phyloP scores from a whole-genome alignment of 164 flowering plant genomes.

The Vitis rotundifolia region DNA sequence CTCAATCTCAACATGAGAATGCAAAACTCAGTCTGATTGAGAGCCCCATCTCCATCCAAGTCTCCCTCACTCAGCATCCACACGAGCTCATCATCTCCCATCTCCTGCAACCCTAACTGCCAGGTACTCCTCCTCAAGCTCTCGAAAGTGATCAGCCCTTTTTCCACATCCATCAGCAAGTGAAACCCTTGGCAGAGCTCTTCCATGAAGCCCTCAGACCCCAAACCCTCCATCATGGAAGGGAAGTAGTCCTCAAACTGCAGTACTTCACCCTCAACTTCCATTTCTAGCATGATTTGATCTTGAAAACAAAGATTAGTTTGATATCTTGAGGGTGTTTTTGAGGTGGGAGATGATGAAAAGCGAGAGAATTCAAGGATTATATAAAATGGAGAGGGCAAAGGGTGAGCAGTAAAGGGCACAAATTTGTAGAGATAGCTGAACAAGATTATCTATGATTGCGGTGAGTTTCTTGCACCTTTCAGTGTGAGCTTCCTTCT shows the following conservation, averaged over 20 bases:
- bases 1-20: slow-evolving; percentile 62
- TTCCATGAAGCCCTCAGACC: slow-evolving; percentile 30
- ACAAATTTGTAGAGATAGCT: too few relatives aligned
- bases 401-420: too few relatives aligned
- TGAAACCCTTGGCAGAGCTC: slow-evolving; percentile 44
- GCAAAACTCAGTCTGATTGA: slow-evolving; percentile 61
- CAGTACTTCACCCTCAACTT: too few relatives aligned
- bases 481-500: too few relatives aligned
- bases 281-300: too few relatives aligned
- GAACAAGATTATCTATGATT: too few relatives aligned
- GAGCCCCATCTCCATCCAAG: slow-evolving; percentile 55
- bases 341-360: too few relatives aligned
- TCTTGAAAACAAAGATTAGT: too few relatives aligned
- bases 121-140: slow-evolving; percentile 46
- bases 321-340: too few relatives aligned
- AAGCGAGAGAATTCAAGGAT: too few relatives aligned
- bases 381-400: too few relatives aligned
- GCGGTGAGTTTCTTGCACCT: too few relatives aligned
- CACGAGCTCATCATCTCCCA: slow-evolving; percentile 37
- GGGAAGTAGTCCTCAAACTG: slow-evolving; percentile 43
- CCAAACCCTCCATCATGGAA: slow-evolving; percentile 32
- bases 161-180: slow-evolving; percentile 41
- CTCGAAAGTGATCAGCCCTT: slow-evolving; percentile 45
- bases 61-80: slow-evolving; percentile 63
- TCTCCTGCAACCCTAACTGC: slow-evolving; percentile 31